Evolutionary conservation across 441 rosid genomes (phyloP), one percentile per base, ranked within the genome.

Genomic region (Populus hybrid): DNA sequence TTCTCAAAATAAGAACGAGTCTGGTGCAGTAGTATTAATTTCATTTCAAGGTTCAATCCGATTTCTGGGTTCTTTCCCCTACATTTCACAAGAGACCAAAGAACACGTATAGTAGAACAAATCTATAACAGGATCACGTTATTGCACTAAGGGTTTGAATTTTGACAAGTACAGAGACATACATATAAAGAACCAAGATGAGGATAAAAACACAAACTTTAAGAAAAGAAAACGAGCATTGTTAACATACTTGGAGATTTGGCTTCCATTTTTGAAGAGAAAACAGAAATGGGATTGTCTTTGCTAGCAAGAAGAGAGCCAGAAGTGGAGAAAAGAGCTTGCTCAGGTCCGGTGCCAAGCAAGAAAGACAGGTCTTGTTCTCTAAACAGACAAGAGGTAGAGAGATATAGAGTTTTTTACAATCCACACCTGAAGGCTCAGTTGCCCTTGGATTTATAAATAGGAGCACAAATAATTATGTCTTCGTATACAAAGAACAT

Each of bases 221-320:
- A 46, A 21, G 26, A 67, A n/a, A 66, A 8, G 5, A 26, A n/a
- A 30, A 82, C 8, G 28, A 71, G 36, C 40, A 76, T 3, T 35
- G 8, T 32, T 23, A 24, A 77, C 66, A 10, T 71, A 93, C 98
- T 97, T 86, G 98, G 90, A 83, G 98, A 89, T 72, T 86, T 85
- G 75, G 92, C 94, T 77, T 81, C 89, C 91, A 89, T 84, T 80
- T 65, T 78, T 34, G 87, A 77, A 85, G 93, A 83, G 70, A 87
- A 85, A 30, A 30, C 32, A 30, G 32, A 30, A 30, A 30, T 30
- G 32, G 32, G 32, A 30, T 30, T 30, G 32, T 53, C 75, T 80
- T 84, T 83, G 4, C 35, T 34, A 71, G 70, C 28, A 69, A 24
- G 71, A 70, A 73, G 76, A 80, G 77, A 40, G 80, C 85, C 79